These are phyloP conservation scores for Rossbeevera mucosa DNA, from an alignment of 768 basidiomycete species.

Conservation along the genomic window DNA sequence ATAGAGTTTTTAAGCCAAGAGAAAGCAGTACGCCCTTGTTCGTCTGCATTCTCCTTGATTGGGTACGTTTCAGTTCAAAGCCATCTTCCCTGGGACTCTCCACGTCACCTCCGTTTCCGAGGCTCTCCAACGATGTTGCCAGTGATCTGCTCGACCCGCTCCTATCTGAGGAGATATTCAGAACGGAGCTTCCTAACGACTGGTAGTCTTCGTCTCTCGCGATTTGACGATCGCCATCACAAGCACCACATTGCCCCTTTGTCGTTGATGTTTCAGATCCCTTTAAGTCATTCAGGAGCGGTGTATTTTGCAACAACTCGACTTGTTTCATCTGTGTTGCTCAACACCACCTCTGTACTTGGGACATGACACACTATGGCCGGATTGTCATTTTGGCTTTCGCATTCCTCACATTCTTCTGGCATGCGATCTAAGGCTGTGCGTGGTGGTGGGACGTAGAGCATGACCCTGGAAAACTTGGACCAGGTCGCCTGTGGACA, in stretches of 20 bases:
- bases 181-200: constrained; percentile 18
- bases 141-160: constrained; percentile 23
- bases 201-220: constrained; percentile 14
- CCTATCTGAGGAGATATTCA: constrained; percentile 25
- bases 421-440: constrained; percentile 25
- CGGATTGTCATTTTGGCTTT: constrained; percentile 21
- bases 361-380: constrained; percentile 11
- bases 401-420: constrained; percentile 25
- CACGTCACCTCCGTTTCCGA: constrained; percentile 9
- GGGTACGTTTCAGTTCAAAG: constrained; percentile 45
- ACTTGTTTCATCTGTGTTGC: background rate
- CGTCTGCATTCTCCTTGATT: constrained; percentile 47
- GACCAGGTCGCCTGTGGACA: constrained; percentile 29
- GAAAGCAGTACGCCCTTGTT: constrained; percentile 44
- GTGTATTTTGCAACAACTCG: background rate
- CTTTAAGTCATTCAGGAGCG: background rate
- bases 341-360: constrained; percentile 7
- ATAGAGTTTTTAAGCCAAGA: constrained; percentile 17
- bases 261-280: background rate
- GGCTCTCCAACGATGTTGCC: constrained; percentile 22
- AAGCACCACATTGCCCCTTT: background rate
- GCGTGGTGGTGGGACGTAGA: constrained; percentile 19
- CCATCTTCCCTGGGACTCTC: constrained; percentile 27
- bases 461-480: constrained; percentile 20
- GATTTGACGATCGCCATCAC: background rate